Percentiles rank a stretch among this genome's conserved stretches.
Conservation (phyloP, 1,284 basidiomycete genomes). For the Ceratobasidium sp. region DNA sequence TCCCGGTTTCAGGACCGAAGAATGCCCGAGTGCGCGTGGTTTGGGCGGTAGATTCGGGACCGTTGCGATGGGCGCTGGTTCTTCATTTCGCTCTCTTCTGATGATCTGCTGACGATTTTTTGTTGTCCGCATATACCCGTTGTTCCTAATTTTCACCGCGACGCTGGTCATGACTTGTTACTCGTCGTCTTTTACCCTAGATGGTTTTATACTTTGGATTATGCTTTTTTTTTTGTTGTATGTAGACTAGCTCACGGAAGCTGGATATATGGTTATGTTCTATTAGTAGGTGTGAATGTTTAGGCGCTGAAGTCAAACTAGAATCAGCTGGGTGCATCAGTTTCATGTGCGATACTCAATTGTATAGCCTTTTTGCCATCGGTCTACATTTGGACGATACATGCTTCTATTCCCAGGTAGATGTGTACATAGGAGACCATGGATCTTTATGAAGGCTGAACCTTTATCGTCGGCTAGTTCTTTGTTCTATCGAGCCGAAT, state of each 20-base stretch:
- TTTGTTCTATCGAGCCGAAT: not conserved
- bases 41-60: not conserved
- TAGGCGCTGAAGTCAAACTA: no score
- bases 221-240: not conserved
- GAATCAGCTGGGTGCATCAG: no score
- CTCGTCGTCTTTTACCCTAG: not conserved
- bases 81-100: not conserved
- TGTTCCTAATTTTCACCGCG: constrained; percentile 4
- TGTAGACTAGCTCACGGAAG: not conserved
- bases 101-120: not conserved
- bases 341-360: not conserved
- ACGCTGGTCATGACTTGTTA: constrained; percentile 3
- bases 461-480: not conserved
- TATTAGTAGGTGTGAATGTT: not conserved
- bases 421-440: not conserved
- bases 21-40: not conserved
- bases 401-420: not conserved
- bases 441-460: not conserved
- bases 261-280: not conserved
- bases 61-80: constrained; percentile 1
- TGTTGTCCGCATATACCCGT: not conserved
- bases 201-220: not conserved
- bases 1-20: not conserved
- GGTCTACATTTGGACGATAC: no score
- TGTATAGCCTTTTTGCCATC: not conserved